Conservation (phyloP, 176 grass and related monocot species). For the Cenchrus fungigraminus region DNA sequence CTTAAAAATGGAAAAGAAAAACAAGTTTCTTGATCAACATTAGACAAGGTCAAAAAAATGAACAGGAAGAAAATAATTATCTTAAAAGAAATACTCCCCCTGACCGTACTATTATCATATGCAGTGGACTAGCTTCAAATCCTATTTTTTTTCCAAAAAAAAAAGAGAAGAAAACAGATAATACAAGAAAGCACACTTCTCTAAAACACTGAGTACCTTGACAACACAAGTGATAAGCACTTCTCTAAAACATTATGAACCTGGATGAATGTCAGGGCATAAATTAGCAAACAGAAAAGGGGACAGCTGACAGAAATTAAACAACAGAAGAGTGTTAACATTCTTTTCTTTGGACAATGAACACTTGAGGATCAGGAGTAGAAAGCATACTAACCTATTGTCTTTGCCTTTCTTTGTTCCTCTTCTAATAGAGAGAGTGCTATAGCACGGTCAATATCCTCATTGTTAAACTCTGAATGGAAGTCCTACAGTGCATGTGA, state of each 20-base stretch:
- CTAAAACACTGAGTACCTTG: not conserved
- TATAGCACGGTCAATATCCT: constrained; percentile 94
- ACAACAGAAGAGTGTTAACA: not conserved
- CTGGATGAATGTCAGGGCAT: not conserved
- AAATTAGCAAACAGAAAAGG: constrained; percentile 1
- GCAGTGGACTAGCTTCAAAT: not conserved
- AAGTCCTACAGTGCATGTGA: constrained; percentile 57
- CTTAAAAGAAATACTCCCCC: not conserved
- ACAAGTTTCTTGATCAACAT: not conserved
- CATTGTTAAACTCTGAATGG: constrained; percentile 68
- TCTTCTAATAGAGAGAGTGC: constrained; percentile 89
- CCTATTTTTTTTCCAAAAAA: not conserved
- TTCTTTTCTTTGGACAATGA: constrained; percentile 1
- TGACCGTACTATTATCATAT: constrained; percentile 1
- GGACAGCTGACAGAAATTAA: not conserved
- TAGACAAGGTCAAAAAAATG: constrained; percentile 18
- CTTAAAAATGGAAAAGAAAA: constrained; percentile 23
- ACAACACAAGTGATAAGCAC: not conserved
- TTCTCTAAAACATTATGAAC: constrained; percentile 20
- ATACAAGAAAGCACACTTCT: not conserved
- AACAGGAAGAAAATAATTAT: constrained; percentile 2
- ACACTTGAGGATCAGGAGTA: constrained; percentile 20
- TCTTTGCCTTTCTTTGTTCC: constrained; percentile 68
- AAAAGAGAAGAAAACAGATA: not conserved
- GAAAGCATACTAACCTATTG: constrained; percentile 62